A percentile compares a stretch with the other conserved stretches of the same genome.
Conservation (phyloP, 169 alveolate genomes). For the Plasmodium gonderi region DNA sequence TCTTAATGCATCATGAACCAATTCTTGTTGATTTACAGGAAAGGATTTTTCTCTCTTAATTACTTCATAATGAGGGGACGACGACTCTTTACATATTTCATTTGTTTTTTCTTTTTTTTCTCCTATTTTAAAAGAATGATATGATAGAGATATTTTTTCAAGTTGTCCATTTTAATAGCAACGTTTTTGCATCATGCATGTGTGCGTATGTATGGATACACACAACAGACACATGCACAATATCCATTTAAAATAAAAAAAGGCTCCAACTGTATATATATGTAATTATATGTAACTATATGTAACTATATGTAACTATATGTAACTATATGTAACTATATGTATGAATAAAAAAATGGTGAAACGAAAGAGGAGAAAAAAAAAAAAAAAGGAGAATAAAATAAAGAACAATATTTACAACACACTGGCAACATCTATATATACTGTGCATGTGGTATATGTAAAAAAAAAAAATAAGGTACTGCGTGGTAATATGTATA, state of each 20-base stretch:
- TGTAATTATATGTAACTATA: no score
- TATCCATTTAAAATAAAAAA: neutral
- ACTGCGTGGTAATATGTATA: no score
- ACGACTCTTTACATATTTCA: neutral
- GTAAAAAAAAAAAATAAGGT: neutral
- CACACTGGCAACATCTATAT: neutral
- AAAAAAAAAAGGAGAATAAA: neutral
- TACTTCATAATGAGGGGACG: neutral
- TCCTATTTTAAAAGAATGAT: constrained; percentile 13
- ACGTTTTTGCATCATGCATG: neutral
- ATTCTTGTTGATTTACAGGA: neutral
- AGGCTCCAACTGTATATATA: no score
- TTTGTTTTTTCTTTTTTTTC: neutral
- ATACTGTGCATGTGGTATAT: neutral
- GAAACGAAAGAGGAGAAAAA: neutral
- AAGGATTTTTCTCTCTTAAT: neutral
- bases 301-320: no score
- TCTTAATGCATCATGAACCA: neutral
- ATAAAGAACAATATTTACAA: neutral
- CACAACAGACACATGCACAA: no score
- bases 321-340: no score
- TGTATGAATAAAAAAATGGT: neutral
- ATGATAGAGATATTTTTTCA: neutral
- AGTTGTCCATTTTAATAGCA: neutral
- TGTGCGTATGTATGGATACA: neutral